phyloP scores from a whole-genome alignment of 371 early-diverging fungal genomes.

The Capniomyces stellatus region DNA sequence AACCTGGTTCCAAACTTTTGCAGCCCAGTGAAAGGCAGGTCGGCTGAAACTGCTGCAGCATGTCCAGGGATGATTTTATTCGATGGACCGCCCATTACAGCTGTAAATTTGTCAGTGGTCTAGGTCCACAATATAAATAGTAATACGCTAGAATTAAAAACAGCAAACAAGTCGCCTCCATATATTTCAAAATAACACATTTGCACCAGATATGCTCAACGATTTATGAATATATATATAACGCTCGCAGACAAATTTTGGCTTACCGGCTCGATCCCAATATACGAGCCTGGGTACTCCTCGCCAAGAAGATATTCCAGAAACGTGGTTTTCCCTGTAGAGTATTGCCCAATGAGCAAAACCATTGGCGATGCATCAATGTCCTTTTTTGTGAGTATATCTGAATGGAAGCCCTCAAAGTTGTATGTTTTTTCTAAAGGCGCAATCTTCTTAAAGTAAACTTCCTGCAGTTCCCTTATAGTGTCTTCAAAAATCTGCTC shows the following conservation, averaged over 20 bases:
- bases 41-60: slow-evolving; percentile 69
- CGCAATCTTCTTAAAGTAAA: slow-evolving; percentile 50
- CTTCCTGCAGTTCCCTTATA: slow-evolving; percentile 38
- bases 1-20: slow-evolving; percentile 62
- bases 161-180: no score
- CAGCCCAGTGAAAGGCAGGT: slow-evolving; percentile 61
- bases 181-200: no score
- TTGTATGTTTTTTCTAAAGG: slow-evolving; percentile 55
- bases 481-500: slow-evolving; percentile 34
- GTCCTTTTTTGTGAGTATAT: slow-evolving; percentile 55
- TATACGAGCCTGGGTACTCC: slow-evolving; percentile 64
- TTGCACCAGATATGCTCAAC: no score
- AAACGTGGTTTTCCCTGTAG: slow-evolving; percentile 70
- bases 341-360: slow-evolving; percentile 67
- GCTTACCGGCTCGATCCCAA: slow-evolving; percentile 63
- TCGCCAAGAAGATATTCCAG: slow-evolving; percentile 64
- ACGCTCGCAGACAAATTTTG: no score
- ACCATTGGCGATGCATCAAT: slow-evolving; percentile 74
- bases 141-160: background rate
- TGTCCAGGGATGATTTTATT: slow-evolving; percentile 63
- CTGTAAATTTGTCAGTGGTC: slow-evolving; percentile 65
- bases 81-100: slow-evolving; percentile 59
- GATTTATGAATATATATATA: no score
- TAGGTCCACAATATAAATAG: slow-evolving; percentile 1
- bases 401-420: slow-evolving; percentile 64